Evolutionary conservation across 2,329 filamentous ascomycete genomes (phyloP).

Genomic region (Trichoderma simmonsii): DNA sequence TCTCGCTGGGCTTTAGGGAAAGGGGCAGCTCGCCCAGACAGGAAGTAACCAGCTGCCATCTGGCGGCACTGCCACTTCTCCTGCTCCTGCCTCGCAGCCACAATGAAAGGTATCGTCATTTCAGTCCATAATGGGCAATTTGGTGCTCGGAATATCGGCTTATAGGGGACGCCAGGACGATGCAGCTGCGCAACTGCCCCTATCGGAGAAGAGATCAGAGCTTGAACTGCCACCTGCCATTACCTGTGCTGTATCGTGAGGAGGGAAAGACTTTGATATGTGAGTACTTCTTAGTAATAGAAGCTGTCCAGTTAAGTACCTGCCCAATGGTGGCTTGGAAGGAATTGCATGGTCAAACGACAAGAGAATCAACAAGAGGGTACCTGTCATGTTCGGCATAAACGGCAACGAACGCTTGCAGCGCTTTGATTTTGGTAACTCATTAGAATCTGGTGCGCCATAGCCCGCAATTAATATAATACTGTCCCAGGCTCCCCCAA

Average conservation of each 20-base stretch:
- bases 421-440: background rate
- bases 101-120: background rate
- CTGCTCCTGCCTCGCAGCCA: background rate
- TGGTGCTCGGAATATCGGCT: background rate
- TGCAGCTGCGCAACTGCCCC: background rate
- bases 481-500: background rate
- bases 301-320: background rate
- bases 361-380: background rate
- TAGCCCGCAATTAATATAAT: background rate
- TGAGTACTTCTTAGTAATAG: too few relatives aligned
- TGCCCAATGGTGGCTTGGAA: background rate
- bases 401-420: background rate
- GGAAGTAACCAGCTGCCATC: background rate
- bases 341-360: background rate
- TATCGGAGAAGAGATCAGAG: background rate
- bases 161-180: background rate
- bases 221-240: background rate
- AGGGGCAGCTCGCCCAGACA: background rate
- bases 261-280: background rate
- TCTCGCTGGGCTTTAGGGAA: background rate
- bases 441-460: background rate
- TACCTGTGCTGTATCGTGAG: background rate
- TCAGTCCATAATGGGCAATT: background rate
- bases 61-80: conserved; percentile 3
- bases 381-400: background rate